A percentile compares a stretch with the other conserved stretches of the same genome.
phyloP scores from a whole-genome alignment of 2,329 filamentous ascomycete species.

The Alternaria hordeiaustralica region DNA sequence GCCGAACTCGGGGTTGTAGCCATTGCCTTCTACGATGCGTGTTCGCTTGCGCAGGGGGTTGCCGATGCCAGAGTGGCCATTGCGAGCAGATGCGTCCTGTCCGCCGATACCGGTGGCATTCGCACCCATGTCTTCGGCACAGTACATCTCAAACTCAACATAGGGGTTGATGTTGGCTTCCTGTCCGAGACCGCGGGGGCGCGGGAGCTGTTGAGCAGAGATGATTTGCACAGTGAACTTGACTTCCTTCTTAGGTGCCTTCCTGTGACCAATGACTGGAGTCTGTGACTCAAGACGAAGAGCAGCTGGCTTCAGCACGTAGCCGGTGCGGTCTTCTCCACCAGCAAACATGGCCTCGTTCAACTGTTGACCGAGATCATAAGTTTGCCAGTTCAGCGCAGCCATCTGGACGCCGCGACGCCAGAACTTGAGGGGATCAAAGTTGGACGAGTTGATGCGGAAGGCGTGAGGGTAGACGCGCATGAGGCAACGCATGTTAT shows the following conservation, averaged over 20 bases:
- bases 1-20: slow-evolving; percentile 90
- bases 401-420: slow-evolving; percentile 96
- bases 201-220: slow-evolving; percentile 92
- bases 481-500: slow-evolving; percentile 87
- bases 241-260: slow-evolving; percentile 80
- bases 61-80: slow-evolving; percentile 70
- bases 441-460: slow-evolving; percentile 88
- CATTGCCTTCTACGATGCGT: slow-evolving; percentile 81
- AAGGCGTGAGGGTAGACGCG: slow-evolving; percentile 88
- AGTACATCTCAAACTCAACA: slow-evolving; percentile 92
- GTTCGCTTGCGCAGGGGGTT: slow-evolving; percentile 81
- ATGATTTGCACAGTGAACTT: slow-evolving; percentile 87
- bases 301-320: slow-evolving; percentile 90
- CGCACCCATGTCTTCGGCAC: slow-evolving; percentile 88
- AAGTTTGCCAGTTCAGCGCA: slow-evolving; percentile 97
- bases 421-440: slow-evolving; percentile 93
- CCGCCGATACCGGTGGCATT: slow-evolving; percentile 72
- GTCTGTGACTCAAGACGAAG: slow-evolving; percentile 62
- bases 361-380: slow-evolving; percentile 92
- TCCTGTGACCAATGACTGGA: slow-evolving; percentile 59
- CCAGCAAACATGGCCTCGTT: slow-evolving; percentile 98
- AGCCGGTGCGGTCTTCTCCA: slow-evolving; percentile 84
- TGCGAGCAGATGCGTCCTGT: slow-evolving; percentile 68
- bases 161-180: slow-evolving; percentile 87
- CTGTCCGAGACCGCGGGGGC: slow-evolving; percentile 73